Base-by-base conservation (phyloP, 495 filamentous ascomycete genomes). In the Aspergillus leporis region DNA sequence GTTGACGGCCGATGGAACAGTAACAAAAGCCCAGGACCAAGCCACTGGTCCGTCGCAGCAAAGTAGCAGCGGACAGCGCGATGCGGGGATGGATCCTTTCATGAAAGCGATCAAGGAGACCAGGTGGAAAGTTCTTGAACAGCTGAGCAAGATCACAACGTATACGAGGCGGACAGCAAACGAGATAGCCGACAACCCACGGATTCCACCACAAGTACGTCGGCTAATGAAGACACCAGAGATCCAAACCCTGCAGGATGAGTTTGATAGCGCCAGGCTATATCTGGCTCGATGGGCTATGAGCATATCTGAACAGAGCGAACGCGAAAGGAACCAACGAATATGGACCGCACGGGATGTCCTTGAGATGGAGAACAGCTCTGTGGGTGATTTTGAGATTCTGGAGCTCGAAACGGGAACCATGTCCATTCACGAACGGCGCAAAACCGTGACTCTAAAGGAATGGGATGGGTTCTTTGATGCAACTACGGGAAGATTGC, bases 201-300 rank as follows among this genome's bases (percentile, higher is more conserved):
- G 88, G 47, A 68, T 97, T 47, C 94, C 94, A 13, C 90, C 90
- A 1, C 94, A 97, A 66, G 85, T 98, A 28, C 83, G 88, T 63
- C 83, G 91, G 53, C 63, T 98, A 67, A 85, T 98, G 77, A 84
- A 86, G 65, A 96, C 95, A 56, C 95, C 94, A 0, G 93, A 98
- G 68, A 93, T 98, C 12, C 92, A 96, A 72, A 97, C 91, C 0
- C 64, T 98, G 48, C 91, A 94, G 69, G 93, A 97, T 59, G 94
- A 98, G 69, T 98, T 98, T 61, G 95, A 98, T 73, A 96, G 91
- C 65, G 94, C 95, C 6, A 82, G 94, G 60, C 77, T 98, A 38
- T 98, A 98, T 65, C 79, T 98, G 22, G 94, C 94, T 3, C 81
- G 94, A 47, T 98, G 94, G 94, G 94, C 94, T 0, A 98, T 98